Evolutionary conservation across 2,329 filamentous ascomycete species (phyloP), one percentile per base, ranked within the genome.

Genomic region (Claviceps sp.): DNA sequence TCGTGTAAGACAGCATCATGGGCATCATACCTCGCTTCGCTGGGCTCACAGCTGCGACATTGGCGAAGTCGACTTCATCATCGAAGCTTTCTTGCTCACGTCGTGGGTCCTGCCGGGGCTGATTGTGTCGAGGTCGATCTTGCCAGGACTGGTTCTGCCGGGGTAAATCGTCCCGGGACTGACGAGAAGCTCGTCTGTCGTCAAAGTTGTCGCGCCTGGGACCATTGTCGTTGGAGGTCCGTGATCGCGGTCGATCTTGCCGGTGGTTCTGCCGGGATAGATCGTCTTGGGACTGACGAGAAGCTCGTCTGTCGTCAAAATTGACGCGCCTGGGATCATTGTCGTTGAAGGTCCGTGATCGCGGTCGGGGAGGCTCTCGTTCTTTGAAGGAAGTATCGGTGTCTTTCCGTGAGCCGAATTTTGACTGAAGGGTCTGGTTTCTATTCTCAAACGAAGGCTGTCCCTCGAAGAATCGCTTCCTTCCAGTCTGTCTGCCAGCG

Each of bases 1-100:
- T 94, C 0, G 87, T 88, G 62, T 91, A 80, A 47, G 68, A 66
- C 54, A 70, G 56, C 1, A 61, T 67, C 60, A 69, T 64, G 9
- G 64, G 58, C 63, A 67, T 67, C 62, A 67, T 62, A 36, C 57
- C 61, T 34, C 61, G 63, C 47, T 57, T 63, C 34, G 57, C 59
- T 40, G 47, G 50, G 23, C 23, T 7, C 17, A 38, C 47, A 23
- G 37, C 4, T n/a, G 42, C 14, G 9, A 44, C 50, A 7, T 38
- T n/a, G 14, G 13, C 23, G 4, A n/a, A 5, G 9, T 40, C 42
- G 11, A 40, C 20, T 44, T 5, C 20, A 22, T 5, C 6, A 9
- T 17, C 23, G n/a, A 11, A 9, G 17, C 34, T 51, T 8, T 14
- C 29, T 23, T 45, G 4, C 14, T 37, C 46, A 14, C 22, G 47